A percentile compares a stretch with the other conserved stretches of the same genome.
These are phyloP conservation scores for Erigeron canadensis DNA, from an alignment of 129 eudicot species.

Conservation along the genomic window DNA sequence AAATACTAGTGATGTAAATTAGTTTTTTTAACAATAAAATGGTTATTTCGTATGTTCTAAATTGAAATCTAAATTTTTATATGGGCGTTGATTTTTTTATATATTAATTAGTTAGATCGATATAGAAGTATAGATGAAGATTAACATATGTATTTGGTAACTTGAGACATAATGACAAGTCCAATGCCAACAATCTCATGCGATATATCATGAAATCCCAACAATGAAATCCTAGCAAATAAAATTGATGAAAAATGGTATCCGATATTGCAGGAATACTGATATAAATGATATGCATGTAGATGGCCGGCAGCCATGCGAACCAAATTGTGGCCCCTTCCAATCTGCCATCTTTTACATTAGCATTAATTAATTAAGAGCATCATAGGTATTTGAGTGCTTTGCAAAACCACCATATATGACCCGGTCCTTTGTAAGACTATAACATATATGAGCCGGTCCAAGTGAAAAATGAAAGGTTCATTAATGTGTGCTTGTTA, in stretches of 20 bases:
- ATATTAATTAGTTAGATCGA: too few species aligned
- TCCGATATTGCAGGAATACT: conserved; percentile 26
- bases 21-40: too few species aligned
- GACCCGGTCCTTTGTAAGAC: too few species aligned
- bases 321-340: conserved; percentile 33
- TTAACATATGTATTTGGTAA: neutral
- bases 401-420: too few species aligned
- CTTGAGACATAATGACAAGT: conserved; percentile 6
- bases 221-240: neutral
- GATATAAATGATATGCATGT: neutral
- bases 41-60: too few species aligned
- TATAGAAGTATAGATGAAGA: neutral
- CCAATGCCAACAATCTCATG: conserved; percentile 13
- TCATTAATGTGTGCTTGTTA: too few species aligned
- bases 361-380: neutral
- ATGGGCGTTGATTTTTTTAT: too few species aligned
- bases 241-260: neutral
- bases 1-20: too few species aligned
- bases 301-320: conserved; percentile 37
- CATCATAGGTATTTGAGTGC: neutral
- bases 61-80: too few species aligned
- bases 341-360: conserved; percentile 12
- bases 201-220: conserved; percentile 11
- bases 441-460: too few species aligned
- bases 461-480: too few species aligned